Evolutionary conservation across 2,329 filamentous ascomycete species (phyloP).

Genomic region (Mariannaea elegans): DNA sequence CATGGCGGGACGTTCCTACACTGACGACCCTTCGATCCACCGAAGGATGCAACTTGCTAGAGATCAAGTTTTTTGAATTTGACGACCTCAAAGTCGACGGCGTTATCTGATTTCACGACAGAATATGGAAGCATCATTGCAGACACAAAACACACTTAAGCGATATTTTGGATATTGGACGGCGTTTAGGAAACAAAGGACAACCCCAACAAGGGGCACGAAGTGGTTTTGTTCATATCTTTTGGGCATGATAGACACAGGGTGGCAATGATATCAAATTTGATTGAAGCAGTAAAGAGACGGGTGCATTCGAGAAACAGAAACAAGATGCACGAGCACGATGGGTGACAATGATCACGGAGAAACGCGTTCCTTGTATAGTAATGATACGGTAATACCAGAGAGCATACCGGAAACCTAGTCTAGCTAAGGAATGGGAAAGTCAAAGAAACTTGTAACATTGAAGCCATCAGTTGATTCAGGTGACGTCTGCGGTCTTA

Average conservation of each 20-base stretch:
- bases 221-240: neutral
- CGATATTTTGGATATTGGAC: conserved; percentile 17
- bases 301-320: conserved; percentile 14
- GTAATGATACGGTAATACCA: conserved; percentile 34
- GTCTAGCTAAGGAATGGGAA: neutral
- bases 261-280: conserved; percentile 18
- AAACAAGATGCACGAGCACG: conserved; percentile 18
- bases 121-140: conserved; percentile 16
- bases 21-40: conserved; percentile 35
- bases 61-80: conserved; percentile 30
- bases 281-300: conserved; percentile 13
- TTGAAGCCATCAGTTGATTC: conserved; percentile 3
- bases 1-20: conserved; percentile 36
- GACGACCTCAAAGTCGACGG: neutral
- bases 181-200: conserved; percentile 30
- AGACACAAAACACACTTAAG: conserved; percentile 19
- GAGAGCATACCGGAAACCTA: conserved; percentile 22
- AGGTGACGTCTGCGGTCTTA: neutral
- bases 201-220: conserved; percentile 8
- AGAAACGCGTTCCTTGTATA: conserved; percentile 31
- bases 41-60: conserved; percentile 32
- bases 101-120: conserved; percentile 1
- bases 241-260: conserved; percentile 33
- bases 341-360: conserved; percentile 2
- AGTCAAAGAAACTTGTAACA: conserved; percentile 3